These are phyloP conservation scores for Fusarium heterosporum DNA, from an alignment of 2,329 filamentous ascomycete species.

Conservation along the genomic window DNA sequence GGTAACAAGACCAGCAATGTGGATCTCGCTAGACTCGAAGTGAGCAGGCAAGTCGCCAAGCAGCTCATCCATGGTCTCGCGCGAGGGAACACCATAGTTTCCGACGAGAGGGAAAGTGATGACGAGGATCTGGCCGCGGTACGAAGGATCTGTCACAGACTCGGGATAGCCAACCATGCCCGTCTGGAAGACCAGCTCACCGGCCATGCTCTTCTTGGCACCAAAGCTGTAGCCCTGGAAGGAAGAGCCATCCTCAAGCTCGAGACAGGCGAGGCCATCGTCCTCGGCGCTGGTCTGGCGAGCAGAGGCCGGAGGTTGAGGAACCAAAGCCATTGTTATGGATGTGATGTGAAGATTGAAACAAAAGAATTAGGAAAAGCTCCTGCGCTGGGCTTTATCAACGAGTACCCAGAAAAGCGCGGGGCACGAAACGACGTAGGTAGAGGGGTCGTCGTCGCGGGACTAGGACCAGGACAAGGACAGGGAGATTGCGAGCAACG, in stretches of 20 bases:
- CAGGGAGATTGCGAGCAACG: conserved; percentile 50
- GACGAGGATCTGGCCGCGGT: conserved; percentile 93
- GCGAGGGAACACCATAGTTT: conserved; percentile 96
- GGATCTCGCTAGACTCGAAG: conserved; percentile 93
- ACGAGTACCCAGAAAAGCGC: conserved; percentile 40
- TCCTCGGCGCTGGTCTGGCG: conserved; percentile 64
- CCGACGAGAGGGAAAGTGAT: conserved; percentile 95
- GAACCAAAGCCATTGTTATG: conserved; percentile 50
- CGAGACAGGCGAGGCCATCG: conserved; percentile 81
- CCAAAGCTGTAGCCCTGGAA: conserved; percentile 98
- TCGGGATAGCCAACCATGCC: conserved; percentile 99
- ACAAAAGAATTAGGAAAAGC: conserved; percentile 20
- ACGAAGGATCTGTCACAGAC: conserved; percentile 88
- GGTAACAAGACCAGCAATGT: conserved; percentile 90
- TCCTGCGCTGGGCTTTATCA: conserved; percentile 28
- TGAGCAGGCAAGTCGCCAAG: conserved; percentile 88
- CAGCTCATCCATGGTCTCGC: conserved; percentile 85
- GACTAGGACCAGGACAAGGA: conserved; percentile 21
- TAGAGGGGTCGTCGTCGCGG: conserved; percentile 30
- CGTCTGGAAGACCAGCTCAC: conserved; percentile 99
- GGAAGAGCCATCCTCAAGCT: conserved; percentile 90
- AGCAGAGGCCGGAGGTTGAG: conserved; percentile 69
- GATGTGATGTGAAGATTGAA: conserved; percentile 23
- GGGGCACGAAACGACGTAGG: conserved; percentile 48
- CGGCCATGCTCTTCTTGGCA: conserved; percentile 91